Percentiles rank a stretch among this genome's conserved stretches.
Evolutionary conservation across 371 early-diverging fungal species (phyloP).

Genomic region (Apophysomyces ossiformis): DNA sequence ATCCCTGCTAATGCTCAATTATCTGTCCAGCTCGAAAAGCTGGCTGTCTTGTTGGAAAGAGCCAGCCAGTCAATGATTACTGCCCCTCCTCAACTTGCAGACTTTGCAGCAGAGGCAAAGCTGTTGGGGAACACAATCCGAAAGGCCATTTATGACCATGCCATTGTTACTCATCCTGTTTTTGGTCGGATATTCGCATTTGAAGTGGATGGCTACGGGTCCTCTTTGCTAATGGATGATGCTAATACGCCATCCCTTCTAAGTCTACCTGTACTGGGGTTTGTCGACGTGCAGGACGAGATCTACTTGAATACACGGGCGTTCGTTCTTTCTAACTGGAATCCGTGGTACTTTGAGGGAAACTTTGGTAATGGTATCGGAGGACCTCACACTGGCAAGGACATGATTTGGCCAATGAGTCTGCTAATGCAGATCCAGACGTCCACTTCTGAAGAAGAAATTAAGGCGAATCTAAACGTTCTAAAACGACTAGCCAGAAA

Average conservation of each 20-base stretch:
- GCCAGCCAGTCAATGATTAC: slow-evolving; percentile 15
- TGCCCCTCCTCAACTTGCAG: slow-evolving; percentile 19
- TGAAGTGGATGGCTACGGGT: slow-evolving; percentile 71
- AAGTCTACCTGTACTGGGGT: slow-evolving; percentile 62
- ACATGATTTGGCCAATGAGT: slow-evolving; percentile 49
- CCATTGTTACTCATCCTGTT: slow-evolving; percentile 50
- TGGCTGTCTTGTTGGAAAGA: slow-evolving; percentile 19
- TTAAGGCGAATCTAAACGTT: slow-evolving; percentile 37
- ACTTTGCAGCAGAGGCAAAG: slow-evolving; percentile 27
- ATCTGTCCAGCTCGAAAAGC: slow-evolving; percentile 35
- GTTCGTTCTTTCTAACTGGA: slow-evolving; percentile 55
- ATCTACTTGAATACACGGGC: slow-evolving; percentile 58
- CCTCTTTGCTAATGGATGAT: slow-evolving; percentile 66
- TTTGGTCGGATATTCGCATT: slow-evolving; percentile 63
- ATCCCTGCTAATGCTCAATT: slow-evolving; percentile 68
- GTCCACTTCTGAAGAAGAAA: slow-evolving; percentile 37
- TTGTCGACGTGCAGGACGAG: slow-evolving; percentile 43
- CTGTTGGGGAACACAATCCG: slow-evolving; percentile 45
- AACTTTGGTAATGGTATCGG: slow-evolving; percentile 55
- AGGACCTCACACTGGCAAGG: slow-evolving; percentile 56
- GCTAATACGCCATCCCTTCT: slow-evolving; percentile 67
- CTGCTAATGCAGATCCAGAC: slow-evolving; percentile 42
- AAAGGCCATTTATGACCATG: slow-evolving; percentile 53
- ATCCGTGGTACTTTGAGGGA: slow-evolving; percentile 65
- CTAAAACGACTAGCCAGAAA: slow-evolving; percentile 35